Evolutionary conservation across 169 alveolate species (phyloP), one percentile per base, ranked within the genome.

Genomic region (Plasmodium blacklocki): DNA sequence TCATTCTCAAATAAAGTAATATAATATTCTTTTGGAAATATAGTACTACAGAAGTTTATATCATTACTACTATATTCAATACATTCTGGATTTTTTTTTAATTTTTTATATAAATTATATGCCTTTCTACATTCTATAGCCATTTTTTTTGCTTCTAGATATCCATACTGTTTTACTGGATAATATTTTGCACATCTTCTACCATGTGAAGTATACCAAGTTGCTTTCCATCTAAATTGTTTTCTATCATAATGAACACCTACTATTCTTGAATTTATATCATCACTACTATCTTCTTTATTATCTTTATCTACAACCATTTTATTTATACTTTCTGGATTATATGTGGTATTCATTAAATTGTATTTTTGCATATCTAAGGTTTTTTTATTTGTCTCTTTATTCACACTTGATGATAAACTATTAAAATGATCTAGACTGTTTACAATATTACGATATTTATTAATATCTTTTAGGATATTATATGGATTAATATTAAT

Each of bases 141-240:
- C 91, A 93, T 88, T 39, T 88, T 92, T 29, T 93, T 93, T 59
- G 96, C 96, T 80, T 93, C 93, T 62, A 73, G 59, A 67, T 83
- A 93, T 2, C 96, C 96, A 49, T 88, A 92, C 58, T 92, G 94
- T 59, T 89, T 85, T 26, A 93, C 93, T 19, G 94, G 94, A 74
- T 92, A 93, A 49, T 92, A 93, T 32, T 93, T 88, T 39, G 93
- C 94, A 14, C 91, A 90, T 59, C 94, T 80, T 45, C 93, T 93
- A 12, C 96, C 96, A 47, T 93, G 94, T 0, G 93, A 64, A 2
- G 94, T 92, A 18, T 93, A 89, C 95, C 95, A 93, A 11, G 93
- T 88, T n/a, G 96, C 94, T 21, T 92, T 94, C 96, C 96, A 93
- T 19, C 96, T 75, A 54, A 93, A 74, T 32, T 92, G 92, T 67